These are phyloP conservation scores for Carex scoparia DNA, from an alignment of 176 grass and related monocot genomes.

Conservation along the genomic window DNA sequence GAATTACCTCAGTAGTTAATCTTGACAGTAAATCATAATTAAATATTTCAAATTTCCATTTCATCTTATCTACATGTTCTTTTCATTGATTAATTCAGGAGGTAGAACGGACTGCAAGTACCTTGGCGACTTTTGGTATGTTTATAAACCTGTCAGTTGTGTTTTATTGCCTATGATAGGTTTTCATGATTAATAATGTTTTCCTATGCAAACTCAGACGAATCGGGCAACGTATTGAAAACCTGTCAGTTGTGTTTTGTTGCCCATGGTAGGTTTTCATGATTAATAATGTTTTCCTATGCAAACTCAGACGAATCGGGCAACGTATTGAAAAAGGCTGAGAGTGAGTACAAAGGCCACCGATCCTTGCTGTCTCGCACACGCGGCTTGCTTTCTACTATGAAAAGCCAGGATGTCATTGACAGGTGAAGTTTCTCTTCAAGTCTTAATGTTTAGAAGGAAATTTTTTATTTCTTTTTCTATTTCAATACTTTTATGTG, in stretches of 20 bases:
- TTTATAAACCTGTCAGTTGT: neutral
- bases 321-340: slow-evolving; percentile 57
- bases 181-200: slow-evolving; percentile 1
- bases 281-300: too few relatives aligned
- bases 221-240: too few relatives aligned
- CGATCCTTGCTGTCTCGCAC: slow-evolving; percentile 70
- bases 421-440: slow-evolving; percentile 44
- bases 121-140: slow-evolving; percentile 76
- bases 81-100: slow-evolving; percentile 24
- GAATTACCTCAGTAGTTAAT: neutral
- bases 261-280: too few relatives aligned
- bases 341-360: slow-evolving; percentile 92
- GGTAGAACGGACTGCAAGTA: slow-evolving; percentile 62
- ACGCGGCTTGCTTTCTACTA: slow-evolving; percentile 64
- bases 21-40: neutral
- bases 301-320: slow-evolving; percentile 73
- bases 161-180: neutral
- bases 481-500: slow-evolving; percentile 8
- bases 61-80: neutral
- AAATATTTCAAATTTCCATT: neutral
- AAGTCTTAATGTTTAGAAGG: neutral
- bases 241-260: too few relatives aligned
- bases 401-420: slow-evolving; percentile 84
- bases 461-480: neutral
- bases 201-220: neutral